Percentiles rank a stretch among this genome's conserved stretches.
phyloP scores from a whole-genome alignment of 2,329 filamentous ascomycete species.

The Colletotrichum tamarilloi region DNA sequence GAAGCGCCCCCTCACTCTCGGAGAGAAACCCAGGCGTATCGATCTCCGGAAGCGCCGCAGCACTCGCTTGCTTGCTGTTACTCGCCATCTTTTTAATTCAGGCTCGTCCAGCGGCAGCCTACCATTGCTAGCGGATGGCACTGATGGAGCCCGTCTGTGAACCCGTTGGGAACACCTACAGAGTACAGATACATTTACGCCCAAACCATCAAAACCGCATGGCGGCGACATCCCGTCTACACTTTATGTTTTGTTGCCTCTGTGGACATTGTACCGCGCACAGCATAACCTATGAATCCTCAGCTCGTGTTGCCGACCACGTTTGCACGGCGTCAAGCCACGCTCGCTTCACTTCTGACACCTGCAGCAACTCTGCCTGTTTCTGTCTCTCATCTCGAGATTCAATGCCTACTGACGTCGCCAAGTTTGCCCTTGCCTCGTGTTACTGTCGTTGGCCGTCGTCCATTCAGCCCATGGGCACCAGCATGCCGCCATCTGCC shows the following conservation, averaged over 20 bases:
- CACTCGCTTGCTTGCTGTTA: neutral
- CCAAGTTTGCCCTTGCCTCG: conserved; percentile 18
- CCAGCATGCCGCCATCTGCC: conserved; percentile 2
- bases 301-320: conserved; percentile 4
- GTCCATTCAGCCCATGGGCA: conserved; percentile 19
- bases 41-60: neutral
- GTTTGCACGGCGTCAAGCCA: conserved; percentile 19
- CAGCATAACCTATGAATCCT: neutral
- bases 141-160: neutral
- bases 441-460: conserved; percentile 10
- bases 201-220: neutral
- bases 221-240: neutral
- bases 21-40: neutral
- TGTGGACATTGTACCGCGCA: neutral
- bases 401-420: neutral
- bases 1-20: neutral
- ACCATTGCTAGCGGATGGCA: conserved; percentile 1
- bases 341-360: conserved; percentile 29
- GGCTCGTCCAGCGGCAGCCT: neutral
- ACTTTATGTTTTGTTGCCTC: neutral
- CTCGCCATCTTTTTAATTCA: neutral
- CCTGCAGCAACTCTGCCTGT: conserved; percentile 15
- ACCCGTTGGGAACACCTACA: neutral
- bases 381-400: neutral
- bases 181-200: no score